Evolutionary conservation across 2,329 filamentous ascomycete genomes (phyloP), one percentile per base, ranked within the genome.

Genomic region (Mollisiaceae sp.): DNA sequence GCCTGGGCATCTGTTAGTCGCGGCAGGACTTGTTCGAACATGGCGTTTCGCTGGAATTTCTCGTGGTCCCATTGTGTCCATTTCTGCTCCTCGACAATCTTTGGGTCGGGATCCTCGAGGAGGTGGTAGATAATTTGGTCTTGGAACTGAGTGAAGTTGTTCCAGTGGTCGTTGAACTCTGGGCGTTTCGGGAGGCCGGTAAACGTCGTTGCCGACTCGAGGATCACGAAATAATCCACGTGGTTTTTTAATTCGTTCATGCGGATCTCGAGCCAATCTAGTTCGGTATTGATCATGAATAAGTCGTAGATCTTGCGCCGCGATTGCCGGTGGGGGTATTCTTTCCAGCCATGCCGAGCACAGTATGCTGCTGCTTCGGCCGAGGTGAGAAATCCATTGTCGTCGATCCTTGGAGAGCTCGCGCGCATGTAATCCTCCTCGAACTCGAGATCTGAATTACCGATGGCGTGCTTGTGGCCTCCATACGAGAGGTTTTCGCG

Each of bases 181-280:
- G 89, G 78, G 1, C 84, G 81, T 75, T 89, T 90, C 6, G 80
- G 76, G 1, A 77, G 78, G 47, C 83, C 83, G n/a, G 86, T 87
- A 70, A 89, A 89, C 1, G 86, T 88, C 61, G 78, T 82, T n/a
- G 78, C 76, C 0, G 85, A 82, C 76, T 90, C 88, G 57, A 89
- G 82, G 39, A 90, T 81, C 71, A 90, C 79, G 70, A 89, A 90
- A 76, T 88, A 88, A 76, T 90, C 87, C 66, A 90, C 86, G 54
- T 83, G 77, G 43, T 83, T 75, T 62, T 83, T 83, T 14, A 88
- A 81, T 1, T 84, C 84, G 71, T 86, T 82, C 2, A 90, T 79
- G 18, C 87, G 84, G 57, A 90, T 84, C 73, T 90, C 87, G 50
- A 90, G 80, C 82, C 86, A 88, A 76, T 90, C 87, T 14, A 90